These are phyloP conservation scores for Tausonia pullulans DNA, from an alignment of 1,284 basidiomycete species.

Conservation along the genomic window DNA sequence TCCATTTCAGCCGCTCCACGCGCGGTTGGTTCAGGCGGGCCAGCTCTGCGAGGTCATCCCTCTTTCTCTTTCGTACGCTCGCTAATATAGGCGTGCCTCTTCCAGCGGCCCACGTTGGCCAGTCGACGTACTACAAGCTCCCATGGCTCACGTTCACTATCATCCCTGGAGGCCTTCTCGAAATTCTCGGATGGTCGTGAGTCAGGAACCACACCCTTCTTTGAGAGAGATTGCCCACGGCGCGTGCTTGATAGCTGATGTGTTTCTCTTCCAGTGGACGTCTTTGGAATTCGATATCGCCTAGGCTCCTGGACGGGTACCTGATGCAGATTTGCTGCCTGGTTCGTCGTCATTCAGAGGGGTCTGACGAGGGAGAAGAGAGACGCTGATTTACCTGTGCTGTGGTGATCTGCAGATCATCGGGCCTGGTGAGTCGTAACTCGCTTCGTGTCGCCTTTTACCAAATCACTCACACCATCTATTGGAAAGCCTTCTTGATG, in stretches of 20 bases:
- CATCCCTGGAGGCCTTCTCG: slow-evolving; percentile 9
- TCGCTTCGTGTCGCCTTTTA: too few species aligned
- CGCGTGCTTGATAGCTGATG: too few species aligned
- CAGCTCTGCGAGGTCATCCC: neutral
- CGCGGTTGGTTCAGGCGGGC: neutral
- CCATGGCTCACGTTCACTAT: neutral
- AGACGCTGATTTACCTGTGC: neutral
- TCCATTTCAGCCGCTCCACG: neutral
- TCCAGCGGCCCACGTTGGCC: neutral
- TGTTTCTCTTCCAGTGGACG: neutral
- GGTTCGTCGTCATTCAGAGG: neutral
- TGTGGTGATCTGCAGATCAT: too few species aligned
- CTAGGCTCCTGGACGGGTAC: neutral
- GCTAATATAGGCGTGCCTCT: too few species aligned
- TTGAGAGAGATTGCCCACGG: too few species aligned
- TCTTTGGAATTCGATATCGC: slow-evolving; percentile 1
- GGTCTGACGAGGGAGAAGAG: neutral
- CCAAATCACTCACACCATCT: neutral
- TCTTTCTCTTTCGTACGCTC: too few species aligned
- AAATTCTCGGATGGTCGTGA: slow-evolving; percentile 10
- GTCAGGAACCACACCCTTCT: too few species aligned
- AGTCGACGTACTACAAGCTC: neutral
- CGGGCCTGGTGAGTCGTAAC: too few species aligned
- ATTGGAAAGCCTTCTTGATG: slow-evolving; percentile 22
- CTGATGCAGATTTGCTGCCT: slow-evolving; percentile 22